Conservation (phyloP, 2,329 filamentous ascomycete genomes). For the Ophiocordyceps camponoti-saundersi region DNA sequence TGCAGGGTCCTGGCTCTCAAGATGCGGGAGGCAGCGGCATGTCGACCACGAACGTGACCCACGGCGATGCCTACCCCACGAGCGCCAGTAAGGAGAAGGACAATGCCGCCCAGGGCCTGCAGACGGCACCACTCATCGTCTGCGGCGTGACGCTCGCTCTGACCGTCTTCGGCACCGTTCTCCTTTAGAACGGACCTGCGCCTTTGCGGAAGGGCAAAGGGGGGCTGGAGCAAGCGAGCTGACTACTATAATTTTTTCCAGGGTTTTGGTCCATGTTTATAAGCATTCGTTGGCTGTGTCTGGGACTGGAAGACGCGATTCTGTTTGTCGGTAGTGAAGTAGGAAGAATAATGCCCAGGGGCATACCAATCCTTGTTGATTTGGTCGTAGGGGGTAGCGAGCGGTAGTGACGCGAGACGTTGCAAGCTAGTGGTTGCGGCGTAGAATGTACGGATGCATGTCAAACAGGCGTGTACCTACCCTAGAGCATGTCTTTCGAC, state of each 20-base stretch:
- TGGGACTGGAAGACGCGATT: neutral
- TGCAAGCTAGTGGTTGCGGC: too few species aligned
- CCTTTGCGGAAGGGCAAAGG: neutral
- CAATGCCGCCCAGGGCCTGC: constrained; percentile 12
- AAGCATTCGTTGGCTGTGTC: constrained; percentile 1
- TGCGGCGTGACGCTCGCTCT: constrained; percentile 18
- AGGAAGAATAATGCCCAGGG: neutral
- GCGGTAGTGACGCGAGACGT: too few species aligned
- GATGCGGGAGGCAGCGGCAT: neutral
- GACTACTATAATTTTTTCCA: constrained; percentile 12
- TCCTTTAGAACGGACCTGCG: constrained; percentile 13
- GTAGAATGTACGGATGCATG: neutral
- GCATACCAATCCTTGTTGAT: neutral
- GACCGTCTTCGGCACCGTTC: constrained; percentile 20
- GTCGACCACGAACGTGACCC: constrained; percentile 5
- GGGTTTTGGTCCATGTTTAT: constrained; percentile 8
- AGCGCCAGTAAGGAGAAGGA: constrained; percentile 8
- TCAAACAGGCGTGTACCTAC: neutral
- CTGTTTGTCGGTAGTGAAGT: neutral
- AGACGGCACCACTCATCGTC: constrained; percentile 16
- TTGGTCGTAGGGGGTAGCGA: too few species aligned
- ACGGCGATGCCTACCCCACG: constrained; percentile 14
- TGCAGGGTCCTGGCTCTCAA: neutral
- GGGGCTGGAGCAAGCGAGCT: neutral
- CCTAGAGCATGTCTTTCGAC: neutral